These are phyloP conservation scores for Chenopodium berlandieri DNA, from an alignment of 148 eudicot genomes.

Conservation along the genomic window DNA sequence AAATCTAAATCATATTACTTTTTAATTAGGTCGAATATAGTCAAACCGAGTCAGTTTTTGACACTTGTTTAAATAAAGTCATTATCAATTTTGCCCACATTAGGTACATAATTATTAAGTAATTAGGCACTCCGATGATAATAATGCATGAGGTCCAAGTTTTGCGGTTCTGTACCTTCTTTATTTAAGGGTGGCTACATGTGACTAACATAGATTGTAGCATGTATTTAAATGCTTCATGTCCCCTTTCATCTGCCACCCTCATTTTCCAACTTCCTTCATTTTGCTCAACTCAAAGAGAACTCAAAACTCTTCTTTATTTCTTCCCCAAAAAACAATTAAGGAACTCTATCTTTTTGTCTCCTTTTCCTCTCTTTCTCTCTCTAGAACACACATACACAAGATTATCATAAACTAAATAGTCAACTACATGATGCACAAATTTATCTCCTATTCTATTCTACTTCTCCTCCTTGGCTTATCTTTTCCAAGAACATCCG, in stretches of 20 bases:
- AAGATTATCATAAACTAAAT: background rate
- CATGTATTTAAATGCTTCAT: conserved; percentile 34
- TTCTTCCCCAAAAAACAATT: background rate
- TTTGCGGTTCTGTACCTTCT: conserved; percentile 10
- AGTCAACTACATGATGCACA: conserved; percentile 31
- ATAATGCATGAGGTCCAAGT: conserved; percentile 16
- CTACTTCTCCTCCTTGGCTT: conserved; percentile 21
- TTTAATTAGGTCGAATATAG: too few species aligned
- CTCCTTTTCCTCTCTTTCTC: background rate
- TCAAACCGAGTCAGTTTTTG: too few species aligned
- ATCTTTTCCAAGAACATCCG: conserved; percentile 17
- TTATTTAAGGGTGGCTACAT: conserved; percentile 17
- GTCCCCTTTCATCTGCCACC: conserved; percentile 19
- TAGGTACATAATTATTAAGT: background rate
- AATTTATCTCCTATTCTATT: conserved; percentile 9
- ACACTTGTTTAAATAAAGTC: too few species aligned
- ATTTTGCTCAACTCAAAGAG: conserved; percentile 12
- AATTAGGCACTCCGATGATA: background rate
- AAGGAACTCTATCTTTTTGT: conserved; percentile 8
- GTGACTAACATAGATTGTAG: conserved; percentile 13
- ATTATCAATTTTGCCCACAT: background rate
- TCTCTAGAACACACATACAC: background rate
- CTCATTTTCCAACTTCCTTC: conserved; percentile 23
- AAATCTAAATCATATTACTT: too few species aligned
- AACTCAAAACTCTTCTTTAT: background rate